Evolutionary conservation across 495 filamentous ascomycete genomes (phyloP).

Genomic region (Pseudomonodictys pantanalensis): DNA sequence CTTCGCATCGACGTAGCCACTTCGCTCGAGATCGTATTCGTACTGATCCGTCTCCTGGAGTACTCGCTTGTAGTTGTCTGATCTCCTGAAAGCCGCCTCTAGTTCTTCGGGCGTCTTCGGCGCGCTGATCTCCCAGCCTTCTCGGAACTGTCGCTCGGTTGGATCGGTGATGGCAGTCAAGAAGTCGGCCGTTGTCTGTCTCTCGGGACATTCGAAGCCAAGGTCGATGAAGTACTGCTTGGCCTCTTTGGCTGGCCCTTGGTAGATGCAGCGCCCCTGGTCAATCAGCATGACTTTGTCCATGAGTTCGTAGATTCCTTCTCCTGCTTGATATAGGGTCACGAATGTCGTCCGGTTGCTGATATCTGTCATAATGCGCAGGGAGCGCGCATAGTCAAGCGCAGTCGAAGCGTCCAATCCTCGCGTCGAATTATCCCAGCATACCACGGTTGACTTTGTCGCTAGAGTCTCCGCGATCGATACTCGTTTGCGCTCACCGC

Average conservation of each 20-base stretch:
- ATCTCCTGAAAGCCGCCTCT: conserved; percentile 57
- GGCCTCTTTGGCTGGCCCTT: conserved; percentile 61
- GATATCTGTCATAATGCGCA: conserved; percentile 81
- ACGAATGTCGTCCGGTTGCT: conserved; percentile 77
- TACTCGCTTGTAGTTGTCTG: conserved; percentile 52
- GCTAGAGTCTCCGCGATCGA: conserved; percentile 68
- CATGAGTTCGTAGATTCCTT: conserved; percentile 80
- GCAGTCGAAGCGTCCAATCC: conserved; percentile 78
- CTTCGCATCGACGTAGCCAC: conserved; percentile 60
- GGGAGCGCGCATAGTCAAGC: conserved; percentile 71
- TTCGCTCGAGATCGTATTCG: conserved; percentile 58
- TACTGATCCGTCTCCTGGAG: conserved; percentile 57
- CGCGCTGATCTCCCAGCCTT: conserved; percentile 60
- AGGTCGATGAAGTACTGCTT: conserved; percentile 67
- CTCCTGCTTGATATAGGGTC: conserved; percentile 79
- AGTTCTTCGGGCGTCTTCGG: conserved; percentile 64
- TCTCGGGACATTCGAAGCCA: conserved; percentile 63
- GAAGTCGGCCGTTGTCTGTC: conserved; percentile 72
- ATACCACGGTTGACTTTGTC: conserved; percentile 62
- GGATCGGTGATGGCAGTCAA: conserved; percentile 76
- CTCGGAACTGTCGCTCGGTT: conserved; percentile 61
- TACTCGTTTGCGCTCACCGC: conserved; percentile 66
- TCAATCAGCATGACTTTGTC: conserved; percentile 72
- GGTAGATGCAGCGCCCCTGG: conserved; percentile 62
- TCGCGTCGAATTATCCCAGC: conserved; percentile 75